Base-by-base conservation (phyloP, 352 stramenopile genomes). In the Phytopythium chamaehyphon region DNA sequence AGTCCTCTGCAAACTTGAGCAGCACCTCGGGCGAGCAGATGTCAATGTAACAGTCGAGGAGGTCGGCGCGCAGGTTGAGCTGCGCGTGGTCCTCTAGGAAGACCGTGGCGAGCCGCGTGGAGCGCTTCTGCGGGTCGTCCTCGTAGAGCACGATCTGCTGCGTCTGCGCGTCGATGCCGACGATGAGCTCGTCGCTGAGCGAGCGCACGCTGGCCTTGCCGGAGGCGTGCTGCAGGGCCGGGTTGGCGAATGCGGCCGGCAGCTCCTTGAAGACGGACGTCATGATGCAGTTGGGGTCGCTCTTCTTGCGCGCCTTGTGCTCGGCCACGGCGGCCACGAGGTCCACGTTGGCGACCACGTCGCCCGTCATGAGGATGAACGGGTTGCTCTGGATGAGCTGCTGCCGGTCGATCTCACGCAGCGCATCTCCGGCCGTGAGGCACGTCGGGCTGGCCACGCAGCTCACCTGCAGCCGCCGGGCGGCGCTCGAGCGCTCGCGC, bases 11-110 rank as follows among this genome's bases (percentile, higher is more conserved):
- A 51, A 99, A 98, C 62, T 98, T 93, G 23, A 98, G 83, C 43
- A 99, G 69, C 39, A 99, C 95, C 59, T 99, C 97, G 6, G 95
- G 90, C 51, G 93, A 98, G 66, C 97, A 99, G 55, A 99, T 93
- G 61, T 99, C 93, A 43, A 99, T 95, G 57, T 98, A 94, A 51
- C 93, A 98, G 81, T 99, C 97, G 46, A 99, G 61, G 23, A 99
- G 71, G 66, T 99, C 96, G 38, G 78, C 84, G 3, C 90, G 85
- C 21, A 99, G 55, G 23, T 88, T 76, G 26, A 99, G 74, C 44
- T 94, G 76, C 14, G 83, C 75, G 65, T 96, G 86, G 26, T 94
- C 76, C 24, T 92, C 76, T 2, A 95, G 54, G 47, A 92, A 88
- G n/a, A 88, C 59, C 19, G 78, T 93, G 10, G 70, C 73, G 9